These are phyloP conservation scores for Pseudocercospora crystallina DNA, from an alignment of 2,329 filamentous ascomycete species.

Conservation along the genomic window DNA sequence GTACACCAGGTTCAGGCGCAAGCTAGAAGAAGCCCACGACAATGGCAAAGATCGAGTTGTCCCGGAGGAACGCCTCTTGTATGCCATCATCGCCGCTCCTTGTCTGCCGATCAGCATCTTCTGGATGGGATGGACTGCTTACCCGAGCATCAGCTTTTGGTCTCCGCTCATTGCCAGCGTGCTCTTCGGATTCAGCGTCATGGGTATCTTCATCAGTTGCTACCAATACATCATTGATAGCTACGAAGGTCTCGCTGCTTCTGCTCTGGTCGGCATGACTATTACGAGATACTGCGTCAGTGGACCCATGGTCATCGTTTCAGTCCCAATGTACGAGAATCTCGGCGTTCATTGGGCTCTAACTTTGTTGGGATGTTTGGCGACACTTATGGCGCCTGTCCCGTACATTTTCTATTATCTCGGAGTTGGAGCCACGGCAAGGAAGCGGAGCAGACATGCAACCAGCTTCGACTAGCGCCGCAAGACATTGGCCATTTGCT, in stretches of 20 bases:
- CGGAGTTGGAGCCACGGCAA: not conserved
- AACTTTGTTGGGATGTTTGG: constrained; percentile 2
- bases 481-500: constrained; percentile 28
- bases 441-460: constrained; percentile 4
- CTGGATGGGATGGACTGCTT: constrained; percentile 62
- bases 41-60: constrained; percentile 31
- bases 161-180: constrained; percentile 50
- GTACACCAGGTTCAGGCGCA: constrained; percentile 16
- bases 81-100: constrained; percentile 47
- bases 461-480: not conserved
- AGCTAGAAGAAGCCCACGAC: constrained; percentile 31
- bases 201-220: constrained; percentile 48
- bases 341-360: not conserved
- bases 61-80: constrained; percentile 56
- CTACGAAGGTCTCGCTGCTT: constrained; percentile 55
- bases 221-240: constrained; percentile 60
- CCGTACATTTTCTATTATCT: constrained; percentile 10
- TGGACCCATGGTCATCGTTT: constrained; percentile 32
- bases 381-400: not conserved
- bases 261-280: constrained; percentile 45
- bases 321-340: constrained; percentile 15
- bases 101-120: constrained; percentile 1
- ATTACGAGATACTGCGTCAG: constrained; percentile 41
- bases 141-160: constrained; percentile 48
- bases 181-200: constrained; percentile 52